A percentile compares a stretch with the other conserved stretches of the same genome.
Evolutionary conservation across 495 filamentous ascomycete genomes (phyloP).

Genomic region (Rusavskia elegans): DNA sequence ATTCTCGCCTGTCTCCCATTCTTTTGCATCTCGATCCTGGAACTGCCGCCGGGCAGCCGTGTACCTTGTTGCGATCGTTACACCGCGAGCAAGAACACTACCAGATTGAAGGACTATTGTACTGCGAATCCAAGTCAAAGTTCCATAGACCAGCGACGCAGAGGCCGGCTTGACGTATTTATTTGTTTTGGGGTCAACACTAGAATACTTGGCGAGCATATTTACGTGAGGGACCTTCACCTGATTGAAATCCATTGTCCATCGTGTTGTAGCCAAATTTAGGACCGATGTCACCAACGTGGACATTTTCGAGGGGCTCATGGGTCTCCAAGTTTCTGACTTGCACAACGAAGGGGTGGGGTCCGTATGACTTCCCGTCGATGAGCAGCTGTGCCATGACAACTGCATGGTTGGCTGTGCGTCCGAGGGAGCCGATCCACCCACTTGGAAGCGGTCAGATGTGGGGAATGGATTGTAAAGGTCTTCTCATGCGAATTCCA

Average conservation of each 20-base stretch:
- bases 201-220: slow-evolving; percentile 51
- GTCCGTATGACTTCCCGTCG: slow-evolving; percentile 45
- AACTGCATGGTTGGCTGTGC: slow-evolving; percentile 57
- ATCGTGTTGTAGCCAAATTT: slow-evolving; percentile 60
- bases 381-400: slow-evolving; percentile 60
- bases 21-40: slow-evolving; percentile 45
- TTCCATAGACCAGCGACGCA: slow-evolving; percentile 52
- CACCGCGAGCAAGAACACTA: slow-evolving; percentile 51
- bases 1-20: slow-evolving; percentile 39
- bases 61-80: slow-evolving; percentile 61
- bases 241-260: slow-evolving; percentile 67
- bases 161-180: slow-evolving; percentile 47
- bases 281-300: slow-evolving; percentile 59
- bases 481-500: slow-evolving; percentile 53
- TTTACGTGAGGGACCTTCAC: slow-evolving; percentile 51
- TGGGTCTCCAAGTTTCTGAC: slow-evolving; percentile 56
- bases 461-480: slow-evolving; percentile 52
- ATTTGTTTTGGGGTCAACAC: slow-evolving; percentile 43
- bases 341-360: slow-evolving; percentile 63
- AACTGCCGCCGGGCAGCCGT: slow-evolving; percentile 54
- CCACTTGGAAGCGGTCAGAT: slow-evolving; percentile 56
- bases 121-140: slow-evolving; percentile 54
- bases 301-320: slow-evolving; percentile 50
- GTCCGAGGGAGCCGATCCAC: slow-evolving; percentile 63
- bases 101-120: slow-evolving; percentile 55